These are phyloP conservation scores for Heliamphora pulchella DNA, from an alignment of 179 eudicot species.

Conservation along the genomic window DNA sequence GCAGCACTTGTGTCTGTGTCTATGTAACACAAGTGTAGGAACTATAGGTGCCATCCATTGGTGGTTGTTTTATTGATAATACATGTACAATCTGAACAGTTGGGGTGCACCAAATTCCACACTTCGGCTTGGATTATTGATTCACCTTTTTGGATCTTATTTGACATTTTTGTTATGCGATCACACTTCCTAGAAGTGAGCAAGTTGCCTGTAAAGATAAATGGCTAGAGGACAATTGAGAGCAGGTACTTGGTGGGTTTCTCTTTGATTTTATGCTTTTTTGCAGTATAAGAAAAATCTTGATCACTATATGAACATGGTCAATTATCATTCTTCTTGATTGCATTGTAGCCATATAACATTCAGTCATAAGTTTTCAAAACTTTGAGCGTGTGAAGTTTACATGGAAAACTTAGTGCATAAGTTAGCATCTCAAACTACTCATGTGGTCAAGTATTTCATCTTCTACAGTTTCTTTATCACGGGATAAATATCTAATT, in stretches of 20 bases:
- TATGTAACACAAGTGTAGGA: background rate
- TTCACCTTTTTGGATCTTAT: constrained; percentile 10
- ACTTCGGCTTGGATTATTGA: background rate
- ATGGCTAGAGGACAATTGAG: constrained; percentile 1
- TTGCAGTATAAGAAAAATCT: background rate
- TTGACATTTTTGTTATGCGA: background rate
- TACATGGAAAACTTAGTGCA: background rate
- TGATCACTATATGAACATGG: background rate
- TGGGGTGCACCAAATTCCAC: background rate
- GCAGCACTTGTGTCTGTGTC: no score
- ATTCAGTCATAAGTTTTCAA: background rate
- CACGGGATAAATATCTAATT: background rate
- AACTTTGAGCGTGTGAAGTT: background rate
- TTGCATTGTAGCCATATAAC: background rate
- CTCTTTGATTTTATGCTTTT: background rate
- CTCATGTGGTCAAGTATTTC: background rate
- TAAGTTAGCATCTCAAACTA: constrained; percentile 5
- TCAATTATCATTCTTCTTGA: background rate
- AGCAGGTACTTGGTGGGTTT: background rate
- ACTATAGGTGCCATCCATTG: background rate
- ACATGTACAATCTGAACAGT: constrained; percentile 2
- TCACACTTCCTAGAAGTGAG: background rate
- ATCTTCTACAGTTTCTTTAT: background rate
- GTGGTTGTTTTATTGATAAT: background rate
- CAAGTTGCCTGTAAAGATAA: constrained; percentile 3